A percentile compares a stretch with the other conserved stretches of the same genome.
Evolutionary conservation across 2,329 filamentous ascomycete genomes (phyloP).

Genomic region (Fusarium nodosum): DNA sequence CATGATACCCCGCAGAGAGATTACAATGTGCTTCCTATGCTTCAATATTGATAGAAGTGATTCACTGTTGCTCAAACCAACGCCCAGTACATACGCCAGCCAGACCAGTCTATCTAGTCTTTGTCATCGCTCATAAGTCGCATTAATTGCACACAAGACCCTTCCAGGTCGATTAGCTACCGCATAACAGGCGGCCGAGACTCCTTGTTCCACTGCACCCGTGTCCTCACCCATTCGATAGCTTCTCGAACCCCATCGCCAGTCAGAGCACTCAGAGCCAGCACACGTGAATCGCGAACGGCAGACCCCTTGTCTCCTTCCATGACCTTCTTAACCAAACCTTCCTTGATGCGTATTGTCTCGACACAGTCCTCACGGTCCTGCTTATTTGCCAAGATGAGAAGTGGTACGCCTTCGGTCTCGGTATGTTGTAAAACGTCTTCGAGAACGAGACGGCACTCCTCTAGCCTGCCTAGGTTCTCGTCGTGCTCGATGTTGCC

Average conservation of each 20-base stretch:
- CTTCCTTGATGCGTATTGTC: constrained; percentile 97
- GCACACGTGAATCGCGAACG: constrained; percentile 89
- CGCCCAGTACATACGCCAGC: constrained; percentile 41
- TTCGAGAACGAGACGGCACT: constrained; percentile 91
- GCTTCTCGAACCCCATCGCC: constrained; percentile 91
- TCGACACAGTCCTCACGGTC: constrained; percentile 97
- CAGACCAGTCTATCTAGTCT: constrained; percentile 13
- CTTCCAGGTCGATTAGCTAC: constrained; percentile 61
- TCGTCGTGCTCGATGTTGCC: constrained; percentile 71
- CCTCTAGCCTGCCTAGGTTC: constrained; percentile 77
- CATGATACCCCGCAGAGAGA: constrained; percentile 50
- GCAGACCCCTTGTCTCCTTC: constrained; percentile 90
- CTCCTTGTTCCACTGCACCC: constrained; percentile 98
- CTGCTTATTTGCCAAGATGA: constrained; percentile 97
- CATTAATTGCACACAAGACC: constrained; percentile 21
- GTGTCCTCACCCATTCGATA: constrained; percentile 93
- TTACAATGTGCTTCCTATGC: constrained; percentile 32
- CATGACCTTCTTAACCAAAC: constrained; percentile 93
- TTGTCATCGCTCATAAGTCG: constrained; percentile 39
- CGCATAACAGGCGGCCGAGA: constrained; percentile 92
- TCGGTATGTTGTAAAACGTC: constrained; percentile 89
- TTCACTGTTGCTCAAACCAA: constrained; percentile 34
- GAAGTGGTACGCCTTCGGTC: constrained; percentile 88
- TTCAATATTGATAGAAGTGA: constrained; percentile 31
- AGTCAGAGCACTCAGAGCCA: constrained; percentile 92